These are phyloP conservation scores for Wallacemonas sp. DNA, from an alignment of 208 protist genomes.

Conservation along the genomic window DNA sequence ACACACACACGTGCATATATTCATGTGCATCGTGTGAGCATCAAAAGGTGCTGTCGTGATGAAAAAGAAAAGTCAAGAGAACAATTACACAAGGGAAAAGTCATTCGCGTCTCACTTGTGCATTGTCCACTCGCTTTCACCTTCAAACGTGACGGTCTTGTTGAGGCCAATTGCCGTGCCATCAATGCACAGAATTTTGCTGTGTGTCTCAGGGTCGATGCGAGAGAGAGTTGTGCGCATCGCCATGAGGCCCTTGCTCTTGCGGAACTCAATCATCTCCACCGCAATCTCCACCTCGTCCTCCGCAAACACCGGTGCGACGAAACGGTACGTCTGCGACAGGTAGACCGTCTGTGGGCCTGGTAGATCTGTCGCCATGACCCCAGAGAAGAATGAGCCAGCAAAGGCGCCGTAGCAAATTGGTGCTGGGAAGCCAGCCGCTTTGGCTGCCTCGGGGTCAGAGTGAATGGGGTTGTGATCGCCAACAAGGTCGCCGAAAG, in stretches of 20 bases:
- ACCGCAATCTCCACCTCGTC: slow-evolving; percentile 78
- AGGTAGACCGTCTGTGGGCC: slow-evolving; percentile 87
- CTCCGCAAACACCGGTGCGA: slow-evolving; percentile 73
- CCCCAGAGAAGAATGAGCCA: slow-evolving; percentile 80
- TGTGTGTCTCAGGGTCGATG: slow-evolving; percentile 45
- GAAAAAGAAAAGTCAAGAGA: slow-evolving; percentile 14
- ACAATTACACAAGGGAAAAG: slow-evolving; percentile 1
- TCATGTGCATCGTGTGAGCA: no score
- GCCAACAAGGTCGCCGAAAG: slow-evolving; percentile 75
- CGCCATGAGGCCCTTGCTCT: slow-evolving; percentile 57
- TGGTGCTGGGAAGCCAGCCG: slow-evolving; percentile 67
- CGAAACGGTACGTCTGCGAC: slow-evolving; percentile 79
- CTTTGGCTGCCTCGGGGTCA: slow-evolving; percentile 58
- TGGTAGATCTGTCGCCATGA: slow-evolving; percentile 82
- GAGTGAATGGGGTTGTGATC: slow-evolving; percentile 89
- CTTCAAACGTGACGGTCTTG: slow-evolving; percentile 75
- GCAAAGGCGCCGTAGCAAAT: slow-evolving; percentile 89
- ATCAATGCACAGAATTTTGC: slow-evolving; percentile 61
- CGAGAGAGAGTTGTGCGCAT: slow-evolving; percentile 72
- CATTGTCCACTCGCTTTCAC: slow-evolving; percentile 75
- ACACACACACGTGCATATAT: no score
- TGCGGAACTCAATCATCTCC: slow-evolving; percentile 67
- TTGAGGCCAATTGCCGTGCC: slow-evolving; percentile 84
- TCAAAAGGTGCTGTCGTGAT: not conserved
- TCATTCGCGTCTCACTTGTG: slow-evolving; percentile 16